phyloP scores from a whole-genome alignment of 768 basidiomycete species.

The Auriscalpium microsporum region DNA sequence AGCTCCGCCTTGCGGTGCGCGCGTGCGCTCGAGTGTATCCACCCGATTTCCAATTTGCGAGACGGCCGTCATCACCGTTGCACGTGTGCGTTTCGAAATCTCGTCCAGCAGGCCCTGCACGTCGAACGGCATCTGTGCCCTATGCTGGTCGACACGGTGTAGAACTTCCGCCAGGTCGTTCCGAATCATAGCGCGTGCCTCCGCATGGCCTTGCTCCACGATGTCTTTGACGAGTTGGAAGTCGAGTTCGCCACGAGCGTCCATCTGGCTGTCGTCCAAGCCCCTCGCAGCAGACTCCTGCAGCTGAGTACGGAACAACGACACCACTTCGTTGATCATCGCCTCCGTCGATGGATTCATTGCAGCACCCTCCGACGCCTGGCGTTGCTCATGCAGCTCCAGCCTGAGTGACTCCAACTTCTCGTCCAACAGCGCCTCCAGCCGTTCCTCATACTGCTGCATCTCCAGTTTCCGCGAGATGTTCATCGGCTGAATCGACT shows the following conservation, averaged over 20 bases:
- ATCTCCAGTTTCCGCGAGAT: conserved; percentile 48
- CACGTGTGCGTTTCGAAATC: conserved; percentile 45
- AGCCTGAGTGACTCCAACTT: conserved; percentile 47
- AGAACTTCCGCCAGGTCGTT: conserved; percentile 48
- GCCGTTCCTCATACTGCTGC: conserved; percentile 50
- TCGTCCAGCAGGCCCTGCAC: conserved; percentile 46
- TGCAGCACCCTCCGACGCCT: conserved; percentile 9
- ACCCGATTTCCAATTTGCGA: conserved; percentile 48
- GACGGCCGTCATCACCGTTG: conserved; percentile 53
- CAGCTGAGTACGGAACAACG: conserved; percentile 59
- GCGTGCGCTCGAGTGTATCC: conserved; percentile 37
- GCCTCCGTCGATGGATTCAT: conserved; percentile 44
- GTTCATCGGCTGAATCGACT: conserved; percentile 39
- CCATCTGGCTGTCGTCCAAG: conserved; percentile 54
- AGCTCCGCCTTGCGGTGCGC: conserved; percentile 28
- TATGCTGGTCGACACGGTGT: conserved; percentile 31
- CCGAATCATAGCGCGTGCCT: conserved; percentile 48
- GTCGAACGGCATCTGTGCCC: conserved; percentile 13
- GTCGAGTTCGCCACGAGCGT: conserved; percentile 71
- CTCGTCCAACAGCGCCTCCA: conserved; percentile 61
- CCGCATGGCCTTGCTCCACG: conserved; percentile 58
- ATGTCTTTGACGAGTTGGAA: conserved; percentile 66
- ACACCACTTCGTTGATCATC: conserved; percentile 57
- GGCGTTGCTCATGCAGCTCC: conserved; percentile 25
- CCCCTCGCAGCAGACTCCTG: conserved; percentile 51